Evolutionary conservation across 768 basidiomycete species (phyloP), one percentile per base, ranked within the genome.

Genomic region (Rhizopogon rudus): DNA sequence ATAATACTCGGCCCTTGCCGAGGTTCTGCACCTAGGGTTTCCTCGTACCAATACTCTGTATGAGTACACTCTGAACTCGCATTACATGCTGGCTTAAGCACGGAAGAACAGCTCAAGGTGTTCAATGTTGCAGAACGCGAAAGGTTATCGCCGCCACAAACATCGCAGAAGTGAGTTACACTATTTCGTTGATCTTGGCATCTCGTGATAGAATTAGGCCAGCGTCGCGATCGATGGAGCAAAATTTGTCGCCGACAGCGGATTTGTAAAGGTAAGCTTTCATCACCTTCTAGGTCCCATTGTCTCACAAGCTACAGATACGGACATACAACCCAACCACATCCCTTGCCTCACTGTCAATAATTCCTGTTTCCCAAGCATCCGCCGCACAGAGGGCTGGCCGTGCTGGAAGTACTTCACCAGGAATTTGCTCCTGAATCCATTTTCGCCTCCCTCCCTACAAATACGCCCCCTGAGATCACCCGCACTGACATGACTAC

Each of bases 141-240:
- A 99, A 98, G 69, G 86, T 97, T 51, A 86, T 99, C 51, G 81
- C 97, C 29, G 81, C 91, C 3, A 99, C 97, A 0, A 99, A 99
- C 66, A 95, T 98, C 48, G 97, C 97, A 14, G 97, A 99, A 72
- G 90, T 87, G 59, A 22, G 71, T 51, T 25, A 41, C 22, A 43
- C n/a, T 6, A 45, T 16, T 17, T 37, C 42, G 39, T 45, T 31
- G 44, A 28, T 9, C 31, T 6, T 41, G 10, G 25, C n/a, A 33
- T 37, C 49, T 37, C 10, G 31, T 17, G 28, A 7, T 25, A 43
- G 53, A 39, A 39, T 22, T 55, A 92, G 91, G 95, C 97, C 14
- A 94, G 91, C 66, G 89, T 99, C 22, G 98, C 97, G 1, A 98
- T 99, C 54, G 93, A 98, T 41, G 94, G 95, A 3, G 86, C 98